A percentile compares a stretch with the other conserved stretches of the same genome.
phyloP scores from a whole-genome alignment of 208 protist species.

The Trypanosoma caninum region DNA sequence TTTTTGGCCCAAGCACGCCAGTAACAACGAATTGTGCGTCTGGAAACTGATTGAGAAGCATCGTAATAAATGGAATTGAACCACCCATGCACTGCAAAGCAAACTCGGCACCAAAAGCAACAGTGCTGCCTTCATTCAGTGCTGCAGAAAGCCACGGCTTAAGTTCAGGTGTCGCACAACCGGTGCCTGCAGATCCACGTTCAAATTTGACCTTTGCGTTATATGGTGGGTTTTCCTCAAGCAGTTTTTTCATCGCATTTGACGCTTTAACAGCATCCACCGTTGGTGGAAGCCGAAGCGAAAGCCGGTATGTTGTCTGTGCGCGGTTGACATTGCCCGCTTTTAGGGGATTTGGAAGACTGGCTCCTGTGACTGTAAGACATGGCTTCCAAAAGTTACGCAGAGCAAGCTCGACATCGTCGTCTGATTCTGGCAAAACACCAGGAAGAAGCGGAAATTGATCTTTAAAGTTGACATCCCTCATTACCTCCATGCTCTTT shows the following conservation, averaged over 20 bases:
- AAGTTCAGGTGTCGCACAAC: conserved; percentile 82
- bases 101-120: conserved; percentile 79
- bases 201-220: conserved; percentile 85
- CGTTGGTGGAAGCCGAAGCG: conserved; percentile 89
- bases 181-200: conserved; percentile 44
- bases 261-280: conserved; percentile 47
- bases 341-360: conserved; percentile 69
- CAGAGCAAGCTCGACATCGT: conserved; percentile 80
- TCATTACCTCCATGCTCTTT: conserved; percentile 51
- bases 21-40: conserved; percentile 93
- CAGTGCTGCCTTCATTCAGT: conserved; percentile 67
- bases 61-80: conserved; percentile 94
- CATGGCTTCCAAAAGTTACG: conserved; percentile 92
- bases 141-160: conserved; percentile 74
- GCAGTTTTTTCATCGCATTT: conserved; percentile 58
- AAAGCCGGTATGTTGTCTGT: conserved; percentile 89
- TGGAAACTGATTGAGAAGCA: conserved; percentile 89
- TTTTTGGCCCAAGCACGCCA: conserved; percentile 88
- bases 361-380: conserved; percentile 88
- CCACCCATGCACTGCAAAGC: conserved; percentile 83
- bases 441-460: conserved; percentile 45
- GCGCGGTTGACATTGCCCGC: conserved; percentile 94
- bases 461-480: conserved; percentile 51
- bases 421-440: conserved; percentile 32
- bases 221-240: conserved; percentile 90